Evolutionary conservation across 2,329 filamentous ascomycete genomes (phyloP).

Genomic region (Fusarium caatingaense): DNA sequence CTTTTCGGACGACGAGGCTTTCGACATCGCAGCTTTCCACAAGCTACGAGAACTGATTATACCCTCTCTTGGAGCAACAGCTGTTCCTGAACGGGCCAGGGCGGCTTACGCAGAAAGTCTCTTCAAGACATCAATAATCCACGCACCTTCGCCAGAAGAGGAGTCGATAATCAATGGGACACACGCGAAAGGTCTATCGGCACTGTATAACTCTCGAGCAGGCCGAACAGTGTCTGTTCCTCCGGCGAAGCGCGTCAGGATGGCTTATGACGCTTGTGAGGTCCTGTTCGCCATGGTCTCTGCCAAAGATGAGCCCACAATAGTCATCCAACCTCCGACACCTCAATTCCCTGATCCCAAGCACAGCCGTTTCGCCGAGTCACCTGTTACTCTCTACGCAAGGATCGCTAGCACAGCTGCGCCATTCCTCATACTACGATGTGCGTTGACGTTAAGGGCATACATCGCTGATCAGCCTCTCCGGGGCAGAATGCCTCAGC

Average conservation of each 20-base stretch:
- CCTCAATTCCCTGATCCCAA: constrained; percentile 54
- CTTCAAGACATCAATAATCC: constrained; percentile 85
- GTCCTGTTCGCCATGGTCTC: constrained; percentile 79
- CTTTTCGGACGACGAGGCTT: constrained; percentile 77
- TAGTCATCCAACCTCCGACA: constrained; percentile 57
- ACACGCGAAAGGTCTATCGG: constrained; percentile 63
- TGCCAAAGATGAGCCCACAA: constrained; percentile 52
- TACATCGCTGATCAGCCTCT: constrained; percentile 94
- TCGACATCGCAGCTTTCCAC: constrained; percentile 82
- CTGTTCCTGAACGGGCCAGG: constrained; percentile 74
- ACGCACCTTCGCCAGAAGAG: constrained; percentile 69
- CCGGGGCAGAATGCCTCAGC: constrained; percentile 88
- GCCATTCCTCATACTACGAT: constrained; percentile 84
- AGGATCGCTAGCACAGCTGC: constrained; percentile 80
- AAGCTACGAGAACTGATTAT: constrained; percentile 78
- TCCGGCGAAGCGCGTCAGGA: constrained; percentile 73
- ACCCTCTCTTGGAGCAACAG: constrained; percentile 73
- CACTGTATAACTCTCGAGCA: constrained; percentile 71
- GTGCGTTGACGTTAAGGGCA: constrained; percentile 81
- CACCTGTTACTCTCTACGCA: constrained; percentile 55
- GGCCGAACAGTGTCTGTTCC: constrained; percentile 78
- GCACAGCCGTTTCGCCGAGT: constrained; percentile 26
- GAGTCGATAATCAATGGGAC: constrained; percentile 62
- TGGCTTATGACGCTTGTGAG: constrained; percentile 84
- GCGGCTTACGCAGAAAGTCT: constrained; percentile 78